Evolutionary conservation across 495 filamentous ascomycete genomes (phyloP).

Genomic region (Neohortaea acidophila): DNA sequence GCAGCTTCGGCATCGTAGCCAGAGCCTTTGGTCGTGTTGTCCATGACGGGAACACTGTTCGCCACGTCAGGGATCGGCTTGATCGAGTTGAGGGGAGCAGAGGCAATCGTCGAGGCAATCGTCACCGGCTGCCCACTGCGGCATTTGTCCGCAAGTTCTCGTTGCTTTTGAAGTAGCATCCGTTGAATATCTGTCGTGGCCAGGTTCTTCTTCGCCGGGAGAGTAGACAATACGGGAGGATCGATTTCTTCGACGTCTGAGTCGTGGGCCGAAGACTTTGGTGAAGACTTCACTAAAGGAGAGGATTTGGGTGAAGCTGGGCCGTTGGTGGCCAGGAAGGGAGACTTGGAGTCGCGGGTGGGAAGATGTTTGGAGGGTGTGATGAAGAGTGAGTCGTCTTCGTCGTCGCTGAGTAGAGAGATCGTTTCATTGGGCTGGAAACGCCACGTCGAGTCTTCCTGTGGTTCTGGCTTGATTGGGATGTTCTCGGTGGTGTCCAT

Average conservation of each 20-base stretch:
- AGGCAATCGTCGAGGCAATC: background rate
- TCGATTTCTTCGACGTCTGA: background rate
- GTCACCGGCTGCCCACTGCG: background rate
- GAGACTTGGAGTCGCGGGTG: too few species aligned
- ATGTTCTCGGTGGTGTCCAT: background rate
- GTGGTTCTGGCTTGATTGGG: background rate
- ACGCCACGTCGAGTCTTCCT: background rate
- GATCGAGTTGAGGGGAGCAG: background rate
- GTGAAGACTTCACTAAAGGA: background rate
- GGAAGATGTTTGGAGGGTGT: too few species aligned
- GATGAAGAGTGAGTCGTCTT: too few species aligned
- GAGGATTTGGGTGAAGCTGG: too few species aligned
- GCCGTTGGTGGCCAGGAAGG: too few species aligned
- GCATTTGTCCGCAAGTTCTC: background rate
- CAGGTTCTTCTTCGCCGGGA: background rate
- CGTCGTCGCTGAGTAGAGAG: background rate
- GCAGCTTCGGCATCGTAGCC: background rate
- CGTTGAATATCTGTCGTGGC: background rate
- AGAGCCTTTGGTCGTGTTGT: background rate
- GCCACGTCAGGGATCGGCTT: background rate
- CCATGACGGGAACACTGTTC: background rate
- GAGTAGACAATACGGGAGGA: background rate
- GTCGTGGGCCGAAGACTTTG: background rate
- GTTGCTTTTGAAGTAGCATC: background rate
- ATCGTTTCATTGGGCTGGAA: background rate